Conservation (phyloP, 257 asterid genomes). For the Nicotiana obtusifolia region DNA sequence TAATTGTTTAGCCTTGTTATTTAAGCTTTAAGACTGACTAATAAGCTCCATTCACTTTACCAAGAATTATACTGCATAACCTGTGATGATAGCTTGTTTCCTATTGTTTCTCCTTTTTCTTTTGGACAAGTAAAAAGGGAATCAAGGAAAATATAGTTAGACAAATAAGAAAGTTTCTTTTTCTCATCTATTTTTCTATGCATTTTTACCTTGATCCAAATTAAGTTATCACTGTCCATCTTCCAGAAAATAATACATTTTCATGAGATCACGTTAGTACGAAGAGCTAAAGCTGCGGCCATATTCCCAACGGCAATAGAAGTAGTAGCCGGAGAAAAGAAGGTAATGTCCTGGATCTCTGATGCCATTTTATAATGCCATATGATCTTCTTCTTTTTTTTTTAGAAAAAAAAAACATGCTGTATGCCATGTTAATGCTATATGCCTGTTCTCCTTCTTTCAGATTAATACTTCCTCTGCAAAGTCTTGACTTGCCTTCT, state of each 20-base stretch:
- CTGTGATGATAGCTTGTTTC: neutral
- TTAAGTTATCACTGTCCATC: conserved; percentile 8
- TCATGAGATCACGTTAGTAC: conserved; percentile 68
- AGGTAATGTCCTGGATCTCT: conserved; percentile 41
- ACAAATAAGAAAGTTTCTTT: neutral
- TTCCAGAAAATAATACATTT: conserved; percentile 73
- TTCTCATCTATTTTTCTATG: neutral
- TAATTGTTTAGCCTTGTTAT: neutral
- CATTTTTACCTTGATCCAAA: neutral
- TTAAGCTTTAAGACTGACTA: conserved; percentile 6
- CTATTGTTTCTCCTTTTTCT: neutral
- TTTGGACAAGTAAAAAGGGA: neutral
- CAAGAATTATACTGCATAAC: neutral
- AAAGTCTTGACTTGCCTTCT: conserved; percentile 10
- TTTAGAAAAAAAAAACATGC: too few species aligned
- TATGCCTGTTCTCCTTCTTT: neutral
- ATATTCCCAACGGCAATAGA: conserved; percentile 96
- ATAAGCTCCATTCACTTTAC: neutral
- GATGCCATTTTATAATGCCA: neutral
- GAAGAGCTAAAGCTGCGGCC: conserved; percentile 87
- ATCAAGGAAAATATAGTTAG: neutral
- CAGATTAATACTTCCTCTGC: neutral
- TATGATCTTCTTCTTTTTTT: too few species aligned
- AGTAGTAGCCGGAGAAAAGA: conserved; percentile 75
- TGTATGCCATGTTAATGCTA: neutral